Evolutionary conservation across 2,329 filamentous ascomycete species (phyloP).

Genomic region (Monilinia fructicola): DNA sequence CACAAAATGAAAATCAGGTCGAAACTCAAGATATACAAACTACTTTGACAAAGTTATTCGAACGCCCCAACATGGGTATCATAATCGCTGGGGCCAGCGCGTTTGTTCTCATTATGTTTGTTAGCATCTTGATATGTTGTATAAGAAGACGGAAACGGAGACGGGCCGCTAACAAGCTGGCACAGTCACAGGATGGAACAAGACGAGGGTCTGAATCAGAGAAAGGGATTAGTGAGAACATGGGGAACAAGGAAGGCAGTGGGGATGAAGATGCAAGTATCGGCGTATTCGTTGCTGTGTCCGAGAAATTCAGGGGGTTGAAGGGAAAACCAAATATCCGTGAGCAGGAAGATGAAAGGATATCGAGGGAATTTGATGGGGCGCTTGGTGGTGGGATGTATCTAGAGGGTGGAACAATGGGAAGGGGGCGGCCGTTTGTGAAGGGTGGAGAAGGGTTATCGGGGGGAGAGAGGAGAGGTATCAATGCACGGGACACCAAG

Average conservation of each 20-base stretch:
- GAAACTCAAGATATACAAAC: neutral
- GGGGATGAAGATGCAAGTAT: neutral
- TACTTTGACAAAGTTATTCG: neutral
- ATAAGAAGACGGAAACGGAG: neutral
- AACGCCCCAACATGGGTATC: neutral
- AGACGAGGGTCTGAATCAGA: neutral
- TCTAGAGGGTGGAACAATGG: conserved; percentile 3
- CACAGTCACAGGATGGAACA: neutral
- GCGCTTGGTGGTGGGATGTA: conserved; percentile 9
- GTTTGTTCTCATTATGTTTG: neutral
- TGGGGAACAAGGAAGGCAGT: neutral
- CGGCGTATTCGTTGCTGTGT: neutral
- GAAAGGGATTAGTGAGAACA: neutral
- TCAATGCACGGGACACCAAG: neutral
- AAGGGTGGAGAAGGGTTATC: no score
- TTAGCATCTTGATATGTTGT: neutral
- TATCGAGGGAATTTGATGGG: conserved; percentile 9
- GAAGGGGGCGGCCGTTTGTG: neutral
- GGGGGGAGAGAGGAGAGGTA: neutral
- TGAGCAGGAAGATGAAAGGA: neutral
- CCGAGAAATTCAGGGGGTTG: neutral
- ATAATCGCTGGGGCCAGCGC: neutral
- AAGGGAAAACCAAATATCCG: neutral
- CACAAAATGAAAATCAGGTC: neutral
- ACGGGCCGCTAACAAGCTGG: neutral